phyloP scores from a whole-genome alignment of 2,329 filamentous ascomycete species.

The Geoglossum cookeanum region DNA sequence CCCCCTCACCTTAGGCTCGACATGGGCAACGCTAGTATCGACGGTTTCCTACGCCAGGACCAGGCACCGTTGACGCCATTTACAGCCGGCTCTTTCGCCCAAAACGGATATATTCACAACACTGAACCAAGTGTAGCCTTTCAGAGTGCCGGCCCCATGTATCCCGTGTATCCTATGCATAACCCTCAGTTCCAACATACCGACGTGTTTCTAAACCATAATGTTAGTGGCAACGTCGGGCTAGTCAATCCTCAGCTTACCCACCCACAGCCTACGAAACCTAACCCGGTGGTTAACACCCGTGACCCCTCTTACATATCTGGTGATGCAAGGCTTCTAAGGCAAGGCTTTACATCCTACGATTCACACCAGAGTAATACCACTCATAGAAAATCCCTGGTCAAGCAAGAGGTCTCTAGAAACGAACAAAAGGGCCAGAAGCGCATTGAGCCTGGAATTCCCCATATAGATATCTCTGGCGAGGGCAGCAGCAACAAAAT shows the following conservation, averaged over 20 bases:
- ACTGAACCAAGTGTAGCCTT: not conserved
- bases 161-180: not conserved
- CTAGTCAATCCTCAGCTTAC: no score
- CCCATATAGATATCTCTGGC: not conserved
- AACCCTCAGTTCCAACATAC: not conserved
- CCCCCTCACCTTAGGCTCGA: not conserved
- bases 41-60: not conserved
- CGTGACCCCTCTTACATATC: not conserved
- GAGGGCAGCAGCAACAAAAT: not conserved
- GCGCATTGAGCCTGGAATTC: not conserved
- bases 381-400: not conserved
- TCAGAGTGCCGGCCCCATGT: not conserved
- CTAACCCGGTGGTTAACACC: not conserved
- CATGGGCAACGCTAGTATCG: not conserved
- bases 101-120: not conserved
- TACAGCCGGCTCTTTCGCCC: not conserved
- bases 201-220: not conserved
- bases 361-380: not conserved
- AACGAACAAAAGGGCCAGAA: not conserved
- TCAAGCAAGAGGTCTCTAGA: not conserved
- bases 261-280: not conserved
- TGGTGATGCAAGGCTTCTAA: not conserved
- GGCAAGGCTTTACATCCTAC: not conserved
- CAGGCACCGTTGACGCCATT: not conserved
- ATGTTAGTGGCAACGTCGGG: no score